phyloP scores from a whole-genome alignment of 1,284 basidiomycete genomes.

The Moniliophthora roreri region DNA sequence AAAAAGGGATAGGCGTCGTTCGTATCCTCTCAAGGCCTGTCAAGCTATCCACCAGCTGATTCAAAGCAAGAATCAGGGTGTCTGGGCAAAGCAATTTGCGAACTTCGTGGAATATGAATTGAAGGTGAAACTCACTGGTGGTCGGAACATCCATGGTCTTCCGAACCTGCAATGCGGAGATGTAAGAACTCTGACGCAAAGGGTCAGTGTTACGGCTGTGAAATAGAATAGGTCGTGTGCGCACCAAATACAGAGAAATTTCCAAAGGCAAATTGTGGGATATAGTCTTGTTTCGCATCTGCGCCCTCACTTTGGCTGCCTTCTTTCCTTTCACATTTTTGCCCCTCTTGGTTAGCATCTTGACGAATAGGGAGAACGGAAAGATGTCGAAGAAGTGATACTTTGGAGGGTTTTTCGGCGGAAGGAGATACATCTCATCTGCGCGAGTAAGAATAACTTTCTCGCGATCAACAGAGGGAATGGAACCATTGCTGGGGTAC shows the following conservation, averaged over 20 bases:
- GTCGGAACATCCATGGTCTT: slow-evolving; percentile 68
- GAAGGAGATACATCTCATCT: slow-evolving; percentile 51
- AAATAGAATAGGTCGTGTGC: slow-evolving; percentile 22
- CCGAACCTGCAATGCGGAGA: slow-evolving; percentile 57
- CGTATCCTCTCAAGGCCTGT: slow-evolving; percentile 75
- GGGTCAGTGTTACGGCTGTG: background rate
- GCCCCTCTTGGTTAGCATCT: slow-evolving; percentile 42
- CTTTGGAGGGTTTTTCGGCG: slow-evolving; percentile 60
- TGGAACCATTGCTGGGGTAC: background rate
- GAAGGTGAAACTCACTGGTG: slow-evolving; percentile 42
- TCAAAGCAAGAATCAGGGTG: slow-evolving; percentile 49
- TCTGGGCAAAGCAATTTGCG: slow-evolving; percentile 34
- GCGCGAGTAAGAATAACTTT: slow-evolving; percentile 29
- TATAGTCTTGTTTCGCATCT: slow-evolving; percentile 41
- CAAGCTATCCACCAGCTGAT: slow-evolving; percentile 64
- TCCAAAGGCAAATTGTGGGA: slow-evolving; percentile 75
- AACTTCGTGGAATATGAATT: background rate
- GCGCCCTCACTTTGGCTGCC: slow-evolving; percentile 52
- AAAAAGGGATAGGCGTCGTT: slow-evolving; percentile 80
- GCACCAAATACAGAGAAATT: slow-evolving; percentile 70
- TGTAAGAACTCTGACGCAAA: slow-evolving; percentile 52
- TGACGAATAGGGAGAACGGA: slow-evolving; percentile 65
- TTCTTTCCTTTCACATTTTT: slow-evolving; percentile 57
- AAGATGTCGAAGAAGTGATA: slow-evolving; percentile 67
- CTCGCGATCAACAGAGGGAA: slow-evolving; percentile 5